A percentile compares a stretch with the other conserved stretches of the same genome.
These are phyloP conservation scores for Pavlovales sp. DNA, from an alignment of 208 protist species.

Conservation along the genomic window DNA sequence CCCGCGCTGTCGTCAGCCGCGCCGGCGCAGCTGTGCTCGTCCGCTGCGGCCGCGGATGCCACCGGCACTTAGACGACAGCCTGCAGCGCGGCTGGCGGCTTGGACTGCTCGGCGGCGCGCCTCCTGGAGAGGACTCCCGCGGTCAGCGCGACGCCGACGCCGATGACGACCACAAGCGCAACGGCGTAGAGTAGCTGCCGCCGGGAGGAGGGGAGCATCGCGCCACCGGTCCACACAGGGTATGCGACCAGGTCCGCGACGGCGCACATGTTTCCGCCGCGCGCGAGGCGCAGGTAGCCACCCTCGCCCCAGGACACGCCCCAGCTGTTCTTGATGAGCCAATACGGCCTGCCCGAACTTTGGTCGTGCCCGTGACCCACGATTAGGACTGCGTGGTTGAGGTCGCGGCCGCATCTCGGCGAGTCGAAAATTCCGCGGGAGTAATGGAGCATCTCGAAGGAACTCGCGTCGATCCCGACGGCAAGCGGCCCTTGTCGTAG, in stretches of 20 bases:
- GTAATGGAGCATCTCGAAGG: not conserved
- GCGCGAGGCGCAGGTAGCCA: constrained; percentile 42
- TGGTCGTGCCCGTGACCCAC: constrained; percentile 5
- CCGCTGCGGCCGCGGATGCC: no score
- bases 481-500: not conserved
- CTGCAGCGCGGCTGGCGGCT: no score
- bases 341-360: not conserved
- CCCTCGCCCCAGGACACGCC: constrained; percentile 39
- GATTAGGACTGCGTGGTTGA: constrained; percentile 18
- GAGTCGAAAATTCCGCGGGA: not conserved
- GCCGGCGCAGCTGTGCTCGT: no score
- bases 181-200: no score
- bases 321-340: constrained; percentile 39
- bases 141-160: no score
- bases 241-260: not conserved
- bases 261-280: constrained; percentile 47
- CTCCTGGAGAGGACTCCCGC: no score
- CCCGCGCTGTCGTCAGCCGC: no score
- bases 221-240: no score
- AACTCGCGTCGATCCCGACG: not conserved
- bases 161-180: no score
- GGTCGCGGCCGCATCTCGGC: not conserved
- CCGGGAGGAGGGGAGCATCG: no score
- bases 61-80: no score
- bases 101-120: no score